These are phyloP conservation scores for Wilcoxina mikolae DNA, from an alignment of 495 filamentous ascomycete species.

Conservation along the genomic window DNA sequence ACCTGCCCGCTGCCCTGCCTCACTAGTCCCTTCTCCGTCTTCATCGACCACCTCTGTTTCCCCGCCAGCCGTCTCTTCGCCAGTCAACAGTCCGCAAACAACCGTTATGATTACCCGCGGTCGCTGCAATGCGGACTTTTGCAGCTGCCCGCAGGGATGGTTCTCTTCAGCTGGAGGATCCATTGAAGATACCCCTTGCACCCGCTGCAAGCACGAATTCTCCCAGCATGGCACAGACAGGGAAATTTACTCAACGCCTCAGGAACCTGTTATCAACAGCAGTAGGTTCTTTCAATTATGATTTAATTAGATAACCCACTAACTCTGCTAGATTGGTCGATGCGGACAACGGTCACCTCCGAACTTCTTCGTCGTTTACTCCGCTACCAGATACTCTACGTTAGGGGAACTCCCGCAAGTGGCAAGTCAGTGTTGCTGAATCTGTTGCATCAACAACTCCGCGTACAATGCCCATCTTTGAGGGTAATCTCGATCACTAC, in stretches of 20 bases:
- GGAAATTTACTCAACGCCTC: not conserved
- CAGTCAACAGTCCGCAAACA: not conserved
- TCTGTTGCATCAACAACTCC: not conserved
- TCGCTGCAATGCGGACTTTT: not conserved
- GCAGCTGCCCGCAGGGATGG: not conserved
- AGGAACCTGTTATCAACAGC: not conserved
- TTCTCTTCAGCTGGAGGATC: slow-evolving; percentile 4
- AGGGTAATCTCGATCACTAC: not conserved
- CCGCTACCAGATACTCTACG: not conserved
- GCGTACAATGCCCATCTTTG: not conserved
- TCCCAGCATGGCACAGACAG: not conserved
- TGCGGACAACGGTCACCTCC: not conserved
- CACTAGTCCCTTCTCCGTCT: not conserved
- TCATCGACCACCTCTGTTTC: not conserved
- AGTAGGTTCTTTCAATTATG: not conserved
- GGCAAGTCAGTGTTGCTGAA: slow-evolving; percentile 2
- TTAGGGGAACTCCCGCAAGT: not conserved
- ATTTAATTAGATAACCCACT: not conserved
- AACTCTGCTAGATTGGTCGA: not conserved
- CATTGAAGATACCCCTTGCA: slow-evolving; percentile 1
- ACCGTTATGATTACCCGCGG: not conserved
- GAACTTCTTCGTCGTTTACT: not conserved
- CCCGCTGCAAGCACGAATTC: not conserved
- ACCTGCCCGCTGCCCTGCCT: not conserved
- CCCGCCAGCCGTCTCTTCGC: not conserved